Base-by-base conservation (phyloP, 2,329 filamentous ascomycete species). In the Sarocladiaceae sp. region DNA sequence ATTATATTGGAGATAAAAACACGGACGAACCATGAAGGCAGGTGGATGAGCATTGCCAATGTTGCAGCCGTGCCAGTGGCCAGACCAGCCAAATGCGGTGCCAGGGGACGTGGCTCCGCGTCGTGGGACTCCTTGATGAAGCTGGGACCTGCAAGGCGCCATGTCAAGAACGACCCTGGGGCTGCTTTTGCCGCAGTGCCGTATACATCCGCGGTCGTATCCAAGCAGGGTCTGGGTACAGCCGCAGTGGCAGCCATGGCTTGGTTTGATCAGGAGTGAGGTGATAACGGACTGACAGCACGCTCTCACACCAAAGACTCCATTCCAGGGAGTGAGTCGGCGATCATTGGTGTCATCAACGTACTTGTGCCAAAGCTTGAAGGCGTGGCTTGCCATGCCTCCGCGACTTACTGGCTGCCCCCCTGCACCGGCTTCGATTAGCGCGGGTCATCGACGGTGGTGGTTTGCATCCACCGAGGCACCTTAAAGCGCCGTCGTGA, bases 371-470 rank as follows among this genome's bases (percentile, higher is more conserved):
- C 15, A 25, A 42, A 42, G 37, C 17, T 42, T 42, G 17, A 23
- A 25, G 15, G 17, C 22, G 37, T 42, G 37, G 37, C 37, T 42
- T 42, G 37, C 37, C 12, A 42, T 42, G 22, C 23, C 26, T 18
- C 12, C 12, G 6, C 22, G 7, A 8, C 33, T 22, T 31, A 48
- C 44, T 48, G 44, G 44, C 18, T 10, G 10, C 44, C 44, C 28
- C 28, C 44, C 40, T 44, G 44, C 44, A 22, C 44, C 26, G 26
- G 44, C 44, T 5, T 22, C 28, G 44, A 31, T 48, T 48, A 48
- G 44, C 28, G 44, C 15, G 15, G 33, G 12, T 17, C 18, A n/a
- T 23, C 22, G 40, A 26, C 40, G 26, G 40, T 26, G n/a, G 17
- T 44, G 40, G 40, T 44, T 44, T n/a, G 40, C 40, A 15, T 44